Evolutionary conservation across 2,329 filamentous ascomycete species (phyloP), one percentile per base, ranked within the genome.

Genomic region (Dactylellina sp.): DNA sequence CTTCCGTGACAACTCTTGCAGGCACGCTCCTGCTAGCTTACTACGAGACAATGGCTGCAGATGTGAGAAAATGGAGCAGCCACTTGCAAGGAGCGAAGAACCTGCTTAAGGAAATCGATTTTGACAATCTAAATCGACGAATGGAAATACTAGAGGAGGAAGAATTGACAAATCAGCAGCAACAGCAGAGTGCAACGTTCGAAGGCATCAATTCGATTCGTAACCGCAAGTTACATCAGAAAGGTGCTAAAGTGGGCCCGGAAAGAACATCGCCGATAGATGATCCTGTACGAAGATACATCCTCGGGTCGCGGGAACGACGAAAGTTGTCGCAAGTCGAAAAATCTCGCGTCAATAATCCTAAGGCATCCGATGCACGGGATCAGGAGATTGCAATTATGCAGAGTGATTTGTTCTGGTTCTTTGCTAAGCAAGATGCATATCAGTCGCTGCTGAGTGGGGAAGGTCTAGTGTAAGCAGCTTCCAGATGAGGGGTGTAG

Each of bases 31-130:
- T 98, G 6, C 85, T 99, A 6, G 92, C 89, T 0, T 98, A 93
- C 80, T 98, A 96, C 79, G 95, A 98, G 80, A 91, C 97, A 16
- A 95, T 94, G 89, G 91, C 90, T 37, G 94, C 93, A 20, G 94
- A 99, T 77, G 94, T 98, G 78, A 89, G 90, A 63, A 97, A 97
- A 80, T 99, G 95, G 95, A 95, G 91, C 79, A 94, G 91, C 75
- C 95, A 98, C 81, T 84, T 98, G 39, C 88, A 91, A 52, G 95
- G 95, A 11, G 91, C 92, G 7, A 89, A 90, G 42, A 90, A 93
- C 75, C 85, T 98, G 28, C 85, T 98, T 24, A 86, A 87, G 59
- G 93, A 98, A 79, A 90, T 96, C 44, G 90, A 95, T 55, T 91
- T 93, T 74, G 85, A 86, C 7, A 85, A 87, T 1, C 89, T 93